Evolutionary conservation across 352 stramenopile species (phyloP).

Genomic region (Globisporangium iwayamae): DNA sequence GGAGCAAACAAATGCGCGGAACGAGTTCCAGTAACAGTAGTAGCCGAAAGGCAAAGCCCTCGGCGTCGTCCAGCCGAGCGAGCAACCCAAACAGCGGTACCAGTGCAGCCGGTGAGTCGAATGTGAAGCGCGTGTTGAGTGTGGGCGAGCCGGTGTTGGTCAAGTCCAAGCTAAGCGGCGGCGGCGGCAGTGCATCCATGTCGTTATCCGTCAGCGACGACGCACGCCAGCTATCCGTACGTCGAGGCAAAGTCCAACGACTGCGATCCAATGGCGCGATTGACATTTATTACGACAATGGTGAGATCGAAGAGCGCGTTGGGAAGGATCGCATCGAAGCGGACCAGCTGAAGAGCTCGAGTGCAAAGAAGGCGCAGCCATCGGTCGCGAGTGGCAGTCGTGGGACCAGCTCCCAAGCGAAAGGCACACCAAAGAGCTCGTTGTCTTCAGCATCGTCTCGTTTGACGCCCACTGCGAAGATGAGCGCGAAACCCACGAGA

Average conservation of each 20-base stretch:
- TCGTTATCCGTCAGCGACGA: conserved; percentile 3
- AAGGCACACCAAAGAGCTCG: conserved; percentile 16
- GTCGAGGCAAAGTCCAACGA: conserved; percentile 36
- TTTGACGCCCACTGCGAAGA: conserved; percentile 3
- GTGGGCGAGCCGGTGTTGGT: conserved; percentile 31
- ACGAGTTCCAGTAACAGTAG: conserved; percentile 1
- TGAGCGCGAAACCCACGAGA: conserved; percentile 4
- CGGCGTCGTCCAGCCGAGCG: conserved; percentile 2
- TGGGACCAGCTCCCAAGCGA: conserved; percentile 8
- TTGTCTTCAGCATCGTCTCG: not conserved
- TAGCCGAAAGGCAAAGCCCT: conserved; percentile 12
- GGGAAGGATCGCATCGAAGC: conserved; percentile 31
- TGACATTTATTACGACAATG: conserved; percentile 54
- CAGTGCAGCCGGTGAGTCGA: not conserved
- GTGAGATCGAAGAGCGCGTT: conserved; percentile 43
- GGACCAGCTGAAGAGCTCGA: conserved; percentile 1
- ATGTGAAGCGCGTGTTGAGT: conserved; percentile 11
- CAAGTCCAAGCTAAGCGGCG: conserved; percentile 13
- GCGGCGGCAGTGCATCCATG: not conserved
- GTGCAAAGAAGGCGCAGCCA: conserved; percentile 7
- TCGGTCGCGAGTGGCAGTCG: not conserved
- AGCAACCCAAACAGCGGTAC: not conserved
- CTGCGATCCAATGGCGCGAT: conserved; percentile 42
- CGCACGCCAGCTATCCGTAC: conserved; percentile 12
- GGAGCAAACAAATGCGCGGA: conserved; percentile 8